phyloP scores from a whole-genome alignment of 2,329 filamentous ascomycete species.

The Colletotrichum cuscutae region DNA sequence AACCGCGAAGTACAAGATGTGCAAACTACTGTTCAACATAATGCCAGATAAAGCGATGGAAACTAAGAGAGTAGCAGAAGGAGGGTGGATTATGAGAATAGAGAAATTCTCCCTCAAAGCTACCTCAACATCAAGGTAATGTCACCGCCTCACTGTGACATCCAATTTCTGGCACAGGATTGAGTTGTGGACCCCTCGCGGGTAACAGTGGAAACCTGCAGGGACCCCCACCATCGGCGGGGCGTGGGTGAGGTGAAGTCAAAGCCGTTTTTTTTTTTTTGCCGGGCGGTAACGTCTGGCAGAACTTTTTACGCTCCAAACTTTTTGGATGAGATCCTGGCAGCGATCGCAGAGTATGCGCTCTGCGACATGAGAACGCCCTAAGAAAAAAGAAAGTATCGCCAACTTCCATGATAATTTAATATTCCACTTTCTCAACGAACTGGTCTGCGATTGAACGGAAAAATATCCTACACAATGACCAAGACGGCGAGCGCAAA shows the following conservation, averaged over 20 bases:
- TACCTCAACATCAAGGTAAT: neutral
- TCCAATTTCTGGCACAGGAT: neutral
- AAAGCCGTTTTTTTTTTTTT: neutral
- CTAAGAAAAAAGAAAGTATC: neutral
- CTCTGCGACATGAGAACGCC: neutral
- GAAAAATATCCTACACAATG: conserved; percentile 7
- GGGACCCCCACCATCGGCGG: conserved; percentile 12
- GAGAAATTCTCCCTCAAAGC: neutral
- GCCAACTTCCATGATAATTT: neutral
- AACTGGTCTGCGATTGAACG: too few species aligned
- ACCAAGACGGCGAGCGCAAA: conserved; percentile 36
- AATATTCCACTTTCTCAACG: too few species aligned
- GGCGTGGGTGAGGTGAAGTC: conserved; percentile 29
- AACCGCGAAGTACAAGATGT: neutral
- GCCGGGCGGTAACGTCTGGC: conserved; percentile 27
- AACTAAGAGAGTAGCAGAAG: neutral
- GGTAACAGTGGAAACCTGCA: conserved; percentile 28
- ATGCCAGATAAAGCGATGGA: neutral
- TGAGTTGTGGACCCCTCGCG: conserved; percentile 14
- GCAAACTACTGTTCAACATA: neutral
- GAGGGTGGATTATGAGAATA: accelerated
- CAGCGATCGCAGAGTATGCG: conserved; percentile 5
- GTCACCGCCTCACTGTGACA: neutral
- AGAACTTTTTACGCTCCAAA: conserved; percentile 30
- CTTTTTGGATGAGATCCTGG: conserved; percentile 25